These are phyloP conservation scores for Penicillium sp. DNA, from an alignment of 2,329 filamentous ascomycete species.

Conservation along the genomic window DNA sequence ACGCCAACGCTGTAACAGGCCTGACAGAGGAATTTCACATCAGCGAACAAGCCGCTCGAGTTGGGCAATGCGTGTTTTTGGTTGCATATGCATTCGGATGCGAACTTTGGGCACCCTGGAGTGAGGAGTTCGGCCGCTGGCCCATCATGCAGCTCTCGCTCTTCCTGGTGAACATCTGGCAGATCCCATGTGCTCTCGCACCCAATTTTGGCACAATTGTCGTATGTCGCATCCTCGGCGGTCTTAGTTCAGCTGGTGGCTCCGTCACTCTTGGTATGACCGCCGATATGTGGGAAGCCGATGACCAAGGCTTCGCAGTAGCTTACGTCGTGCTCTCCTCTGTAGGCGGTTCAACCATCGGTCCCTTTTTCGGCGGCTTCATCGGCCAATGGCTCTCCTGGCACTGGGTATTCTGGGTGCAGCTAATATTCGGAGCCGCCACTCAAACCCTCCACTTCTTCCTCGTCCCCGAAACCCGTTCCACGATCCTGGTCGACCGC, in stretches of 20 bases:
- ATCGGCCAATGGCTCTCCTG: conserved; percentile 54
- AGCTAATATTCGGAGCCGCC: conserved; percentile 58
- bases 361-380: conserved; percentile 57
- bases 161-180: conserved; percentile 76
- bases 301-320: conserved; percentile 72
- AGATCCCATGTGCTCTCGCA: conserved; percentile 70
- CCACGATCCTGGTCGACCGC: conserved; percentile 58
- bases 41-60: conserved; percentile 67
- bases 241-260: conserved; percentile 70
- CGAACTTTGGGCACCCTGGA: conserved; percentile 85
- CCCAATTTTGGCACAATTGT: conserved; percentile 71
- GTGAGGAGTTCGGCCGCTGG: conserved; percentile 79
- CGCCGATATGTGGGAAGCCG: conserved; percentile 72
- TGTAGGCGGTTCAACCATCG: conserved; percentile 70
- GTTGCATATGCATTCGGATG: conserved; percentile 82
- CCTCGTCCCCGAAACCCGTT: conserved; percentile 64
- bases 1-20: conserved; percentile 67
- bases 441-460: conserved; percentile 56
- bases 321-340: conserved; percentile 77
- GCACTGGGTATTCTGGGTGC: conserved; percentile 68
- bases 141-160: conserved; percentile 73
- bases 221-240: conserved; percentile 67
- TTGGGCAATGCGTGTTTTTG: conserved; percentile 75
- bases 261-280: no score
- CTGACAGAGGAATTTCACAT: conserved; percentile 69